These are phyloP conservation scores for Euphrasia arctica DNA, from an alignment of 305 asterid genomes.

Conservation along the genomic window DNA sequence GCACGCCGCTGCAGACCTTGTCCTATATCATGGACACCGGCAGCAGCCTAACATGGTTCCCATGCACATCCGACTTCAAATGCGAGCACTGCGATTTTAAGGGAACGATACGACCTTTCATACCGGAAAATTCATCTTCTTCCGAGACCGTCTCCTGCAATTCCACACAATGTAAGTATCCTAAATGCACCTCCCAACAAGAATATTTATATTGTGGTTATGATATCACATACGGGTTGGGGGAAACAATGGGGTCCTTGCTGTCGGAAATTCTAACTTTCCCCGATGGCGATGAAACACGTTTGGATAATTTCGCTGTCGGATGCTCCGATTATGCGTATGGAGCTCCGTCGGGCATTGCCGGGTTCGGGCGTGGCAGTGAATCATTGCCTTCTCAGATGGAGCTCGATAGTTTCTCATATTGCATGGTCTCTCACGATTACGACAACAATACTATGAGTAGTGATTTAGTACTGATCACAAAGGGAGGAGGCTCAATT, in stretches of 20 bases:
- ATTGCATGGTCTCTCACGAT: constrained; percentile 36
- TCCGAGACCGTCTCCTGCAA: constrained; percentile 29
- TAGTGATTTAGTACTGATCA: constrained; percentile 27
- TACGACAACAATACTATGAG: constrained; percentile 25
- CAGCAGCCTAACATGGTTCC: constrained; percentile 46
- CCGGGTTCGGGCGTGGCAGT: constrained; percentile 40
- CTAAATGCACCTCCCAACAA: constrained; percentile 22
- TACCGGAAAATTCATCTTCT: too few relatives aligned
- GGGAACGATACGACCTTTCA: not conserved
- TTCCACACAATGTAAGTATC: constrained; percentile 26
- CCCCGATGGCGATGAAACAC: not conserved
- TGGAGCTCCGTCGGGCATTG: constrained; percentile 39
- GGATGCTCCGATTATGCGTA: constrained; percentile 35
- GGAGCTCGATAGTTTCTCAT: constrained; percentile 37
- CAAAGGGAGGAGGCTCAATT: not conserved
- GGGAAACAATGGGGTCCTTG: not conserved
- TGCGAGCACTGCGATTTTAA: not conserved
- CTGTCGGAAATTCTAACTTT: constrained; percentile 31
- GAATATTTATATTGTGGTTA: constrained; percentile 21
- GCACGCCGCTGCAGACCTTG: constrained; percentile 52
- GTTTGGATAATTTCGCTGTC: constrained; percentile 23
- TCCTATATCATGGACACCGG: constrained; percentile 42
- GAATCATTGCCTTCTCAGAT: constrained; percentile 39
- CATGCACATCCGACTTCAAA: constrained; percentile 23
- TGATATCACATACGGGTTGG: not conserved